These are phyloP conservation scores for Malus orientalis DNA, from an alignment of 306 rosid species.

Conservation along the genomic window DNA sequence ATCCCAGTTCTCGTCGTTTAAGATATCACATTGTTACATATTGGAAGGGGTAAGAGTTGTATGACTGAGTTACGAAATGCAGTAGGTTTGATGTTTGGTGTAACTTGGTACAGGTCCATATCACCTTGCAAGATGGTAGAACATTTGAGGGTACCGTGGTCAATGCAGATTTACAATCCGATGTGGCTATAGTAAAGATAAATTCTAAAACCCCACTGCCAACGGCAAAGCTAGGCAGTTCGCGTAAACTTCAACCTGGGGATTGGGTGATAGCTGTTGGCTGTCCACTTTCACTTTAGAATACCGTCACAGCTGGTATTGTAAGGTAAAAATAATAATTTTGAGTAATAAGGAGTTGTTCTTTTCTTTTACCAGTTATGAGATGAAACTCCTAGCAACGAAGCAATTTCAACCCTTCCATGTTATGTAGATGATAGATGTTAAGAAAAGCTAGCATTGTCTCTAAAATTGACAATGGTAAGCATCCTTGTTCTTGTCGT, in stretches of 20 bases:
- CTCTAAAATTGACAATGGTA: not conserved
- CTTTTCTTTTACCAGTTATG: not conserved
- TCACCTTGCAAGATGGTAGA: conserved; percentile 88
- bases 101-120: conserved; percentile 49
- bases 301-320: conserved; percentile 89
- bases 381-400: not conserved
- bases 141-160: conserved; percentile 70
- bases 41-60: not conserved
- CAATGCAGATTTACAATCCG: conserved; percentile 79
- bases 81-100: not conserved
- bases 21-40: not conserved
- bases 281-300: conserved; percentile 87
- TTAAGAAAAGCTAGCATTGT: too few species aligned
- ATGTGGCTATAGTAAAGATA: conserved; percentile 79
- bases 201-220: conserved; percentile 78
- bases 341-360: not conserved
- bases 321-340: conserved; percentile 42
- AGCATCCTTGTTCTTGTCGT: not conserved
- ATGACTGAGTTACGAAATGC: not conserved
- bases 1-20: not conserved
- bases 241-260: conserved; percentile 78
- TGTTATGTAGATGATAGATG: not conserved
- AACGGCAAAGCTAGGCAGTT: conserved; percentile 71
- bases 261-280: conserved; percentile 89
- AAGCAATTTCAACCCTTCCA: not conserved